phyloP scores from a whole-genome alignment of 169 alveolate species.

The Cryptosporidium felis region DNA sequence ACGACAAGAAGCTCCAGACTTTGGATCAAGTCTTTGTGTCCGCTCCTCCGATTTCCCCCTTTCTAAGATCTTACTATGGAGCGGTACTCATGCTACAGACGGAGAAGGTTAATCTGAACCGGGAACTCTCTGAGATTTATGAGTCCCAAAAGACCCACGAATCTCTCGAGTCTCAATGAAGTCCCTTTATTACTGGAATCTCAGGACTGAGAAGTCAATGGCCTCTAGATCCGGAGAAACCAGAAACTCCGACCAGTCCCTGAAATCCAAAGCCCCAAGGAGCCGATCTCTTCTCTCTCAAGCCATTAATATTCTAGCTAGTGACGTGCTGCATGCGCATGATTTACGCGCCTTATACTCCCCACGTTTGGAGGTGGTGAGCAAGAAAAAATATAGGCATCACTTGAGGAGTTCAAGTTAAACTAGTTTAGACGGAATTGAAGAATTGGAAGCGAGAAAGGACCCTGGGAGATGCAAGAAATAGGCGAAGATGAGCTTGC shows the following conservation, averaged over 20 bases:
- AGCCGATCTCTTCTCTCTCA: no score
- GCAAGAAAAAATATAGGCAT: background rate
- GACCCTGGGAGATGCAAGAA: background rate
- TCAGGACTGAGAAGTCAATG: no score
- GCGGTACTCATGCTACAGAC: constrained; percentile 8
- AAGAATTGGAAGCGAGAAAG: background rate
- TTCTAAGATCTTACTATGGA: constrained; percentile 45
- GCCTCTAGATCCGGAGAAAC: no score
- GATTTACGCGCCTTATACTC: constrained; percentile 16
- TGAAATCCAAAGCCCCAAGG: no score
- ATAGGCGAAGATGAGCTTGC: constrained; percentile 20
- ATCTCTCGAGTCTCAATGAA: no score
- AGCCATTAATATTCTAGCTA: no score
- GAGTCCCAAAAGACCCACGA: no score
- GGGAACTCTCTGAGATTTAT: no score
- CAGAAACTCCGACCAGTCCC: no score
- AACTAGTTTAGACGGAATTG: background rate
- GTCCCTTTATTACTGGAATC: no score
- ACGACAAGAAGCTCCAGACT: background rate
- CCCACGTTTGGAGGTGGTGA: constrained; percentile 10
- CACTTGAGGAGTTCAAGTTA: background rate
- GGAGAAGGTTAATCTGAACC: no score
- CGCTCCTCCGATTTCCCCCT: constrained; percentile 64
- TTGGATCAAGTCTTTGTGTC: constrained; percentile 13
- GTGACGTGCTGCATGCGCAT: constrained; percentile 10